phyloP scores from a whole-genome alignment of 257 asterid genomes.

The Primulina tabacum region DNA sequence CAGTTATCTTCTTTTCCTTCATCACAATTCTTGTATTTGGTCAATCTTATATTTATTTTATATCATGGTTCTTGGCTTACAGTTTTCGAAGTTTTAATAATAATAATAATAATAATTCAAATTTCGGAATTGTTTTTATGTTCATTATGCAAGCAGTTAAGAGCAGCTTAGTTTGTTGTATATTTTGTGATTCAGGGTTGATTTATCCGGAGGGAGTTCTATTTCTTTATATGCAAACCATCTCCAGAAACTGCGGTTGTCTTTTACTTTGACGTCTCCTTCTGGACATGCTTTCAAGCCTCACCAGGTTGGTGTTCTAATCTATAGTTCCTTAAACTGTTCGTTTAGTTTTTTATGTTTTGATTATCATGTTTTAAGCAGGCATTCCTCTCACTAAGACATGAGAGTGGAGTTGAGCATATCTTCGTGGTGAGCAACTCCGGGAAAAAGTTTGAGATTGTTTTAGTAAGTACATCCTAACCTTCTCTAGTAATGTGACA shows the following conservation, averaged over 20 bases:
- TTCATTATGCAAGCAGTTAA: too few relatives aligned
- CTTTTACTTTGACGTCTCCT: constrained; percentile 72
- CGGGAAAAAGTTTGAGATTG: constrained; percentile 64
- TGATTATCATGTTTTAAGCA: constrained; percentile 37
- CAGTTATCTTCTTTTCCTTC: neutral
- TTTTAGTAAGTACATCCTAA: constrained; percentile 54
- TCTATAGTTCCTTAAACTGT: constrained; percentile 5
- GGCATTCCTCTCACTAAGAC: constrained; percentile 82
- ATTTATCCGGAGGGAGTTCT: constrained; percentile 47
- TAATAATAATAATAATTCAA: too few relatives aligned
- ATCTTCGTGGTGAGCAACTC: constrained; percentile 75
- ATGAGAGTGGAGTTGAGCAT: constrained; percentile 87
- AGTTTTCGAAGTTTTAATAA: neutral
- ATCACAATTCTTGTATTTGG: too few relatives aligned
- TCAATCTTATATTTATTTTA: neutral
- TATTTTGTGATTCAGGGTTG: constrained; percentile 49
- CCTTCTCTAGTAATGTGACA: constrained; percentile 19
- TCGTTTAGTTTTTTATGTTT: constrained; percentile 12
- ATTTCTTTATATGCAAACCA: constrained; percentile 85
- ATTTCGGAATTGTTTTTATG: too few relatives aligned
- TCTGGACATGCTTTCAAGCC: constrained; percentile 73
- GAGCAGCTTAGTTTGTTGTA: constrained; percentile 15
- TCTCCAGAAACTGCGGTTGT: constrained; percentile 79
- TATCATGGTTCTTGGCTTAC: neutral
- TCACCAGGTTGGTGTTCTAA: constrained; percentile 66